Percentiles rank a stretch among this genome's conserved stretches.
Evolutionary conservation across 768 basidiomycete genomes (phyloP).

Genomic region (Mycena filopes): DNA sequence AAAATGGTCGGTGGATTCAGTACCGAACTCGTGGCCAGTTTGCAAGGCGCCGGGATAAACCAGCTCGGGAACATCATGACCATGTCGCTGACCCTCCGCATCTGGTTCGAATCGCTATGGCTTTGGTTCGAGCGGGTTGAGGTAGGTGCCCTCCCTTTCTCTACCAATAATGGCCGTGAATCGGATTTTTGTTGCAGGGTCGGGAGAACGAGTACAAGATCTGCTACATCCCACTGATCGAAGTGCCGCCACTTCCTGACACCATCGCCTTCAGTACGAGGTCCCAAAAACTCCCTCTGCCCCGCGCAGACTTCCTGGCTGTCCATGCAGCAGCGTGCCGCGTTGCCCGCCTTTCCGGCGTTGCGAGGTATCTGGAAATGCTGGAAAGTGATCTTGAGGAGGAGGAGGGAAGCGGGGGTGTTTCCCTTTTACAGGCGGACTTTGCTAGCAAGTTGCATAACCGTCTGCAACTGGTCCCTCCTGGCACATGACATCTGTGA

Average conservation of each 20-base stretch:
- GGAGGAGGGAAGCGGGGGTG: too few species aligned
- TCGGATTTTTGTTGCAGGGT: neutral
- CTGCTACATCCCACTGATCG: neutral
- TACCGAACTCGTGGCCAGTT: neutral
- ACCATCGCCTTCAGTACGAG: neutral
- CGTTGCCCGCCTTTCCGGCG: neutral
- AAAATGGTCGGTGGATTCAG: neutral
- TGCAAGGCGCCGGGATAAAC: neutral
- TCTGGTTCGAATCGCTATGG: neutral
- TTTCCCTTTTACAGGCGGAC: too few species aligned
- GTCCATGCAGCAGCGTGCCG: slow-evolving; percentile 3
- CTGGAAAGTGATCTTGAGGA: neutral
- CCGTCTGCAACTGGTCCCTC: too few species aligned
- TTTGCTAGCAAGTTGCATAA: too few species aligned
- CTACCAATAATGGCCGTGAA: too few species aligned
- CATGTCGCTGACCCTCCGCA: neutral
- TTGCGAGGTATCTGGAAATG: neutral
- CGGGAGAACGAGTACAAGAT: neutral
- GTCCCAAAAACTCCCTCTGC: neutral
- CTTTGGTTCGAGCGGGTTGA: slow-evolving; percentile 1
- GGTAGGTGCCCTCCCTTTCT: neutral
- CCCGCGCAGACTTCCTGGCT: neutral
- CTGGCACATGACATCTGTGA: too few species aligned
- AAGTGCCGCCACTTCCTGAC: neutral
- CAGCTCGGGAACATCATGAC: slow-evolving; percentile 3